Percentiles rank a stretch among this genome's conserved stretches.
These are phyloP conservation scores for Xylaria acuta DNA, from an alignment of 495 filamentous ascomycete genomes.

Conservation along the genomic window DNA sequence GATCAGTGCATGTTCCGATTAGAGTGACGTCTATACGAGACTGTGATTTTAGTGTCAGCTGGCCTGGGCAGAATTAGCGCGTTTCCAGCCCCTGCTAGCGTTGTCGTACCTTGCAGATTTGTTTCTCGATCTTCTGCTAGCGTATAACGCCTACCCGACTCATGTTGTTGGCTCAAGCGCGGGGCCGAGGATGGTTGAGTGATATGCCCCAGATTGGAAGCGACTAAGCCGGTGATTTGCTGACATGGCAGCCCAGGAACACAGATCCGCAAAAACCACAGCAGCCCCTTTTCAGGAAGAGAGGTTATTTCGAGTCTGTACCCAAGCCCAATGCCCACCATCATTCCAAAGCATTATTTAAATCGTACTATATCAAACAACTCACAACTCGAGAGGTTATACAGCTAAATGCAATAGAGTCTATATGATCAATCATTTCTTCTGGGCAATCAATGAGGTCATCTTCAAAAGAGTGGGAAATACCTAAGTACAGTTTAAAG, in stretches of 20 bases:
- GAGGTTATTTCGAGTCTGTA: background rate
- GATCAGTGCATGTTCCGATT: slow-evolving; percentile 1
- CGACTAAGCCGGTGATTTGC: slow-evolving; percentile 10
- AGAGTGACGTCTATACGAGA: background rate
- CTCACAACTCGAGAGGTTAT: background rate
- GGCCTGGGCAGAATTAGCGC: slow-evolving; percentile 32
- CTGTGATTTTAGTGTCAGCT: slow-evolving; percentile 16
- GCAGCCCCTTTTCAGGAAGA: slow-evolving; percentile 17
- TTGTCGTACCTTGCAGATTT: slow-evolving; percentile 49
- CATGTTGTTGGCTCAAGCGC: slow-evolving; percentile 26
- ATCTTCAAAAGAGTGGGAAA: background rate
- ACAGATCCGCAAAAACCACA: slow-evolving; percentile 11
- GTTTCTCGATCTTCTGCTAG: slow-evolving; percentile 26
- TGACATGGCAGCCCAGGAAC: background rate
- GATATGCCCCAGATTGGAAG: slow-evolving; percentile 23
- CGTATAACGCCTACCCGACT: background rate
- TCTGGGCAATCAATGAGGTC: background rate
- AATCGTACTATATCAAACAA: background rate
- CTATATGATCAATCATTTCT: background rate
- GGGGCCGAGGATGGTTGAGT: slow-evolving; percentile 27
- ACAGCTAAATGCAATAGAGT: background rate
- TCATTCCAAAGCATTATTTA: background rate
- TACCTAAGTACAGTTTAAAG: background rate
- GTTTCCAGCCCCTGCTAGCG: slow-evolving; percentile 43
- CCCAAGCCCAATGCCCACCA: background rate